phyloP scores from a whole-genome alignment of 2,329 filamentous ascomycete species.

The Akanthomyces muscarius region DNA sequence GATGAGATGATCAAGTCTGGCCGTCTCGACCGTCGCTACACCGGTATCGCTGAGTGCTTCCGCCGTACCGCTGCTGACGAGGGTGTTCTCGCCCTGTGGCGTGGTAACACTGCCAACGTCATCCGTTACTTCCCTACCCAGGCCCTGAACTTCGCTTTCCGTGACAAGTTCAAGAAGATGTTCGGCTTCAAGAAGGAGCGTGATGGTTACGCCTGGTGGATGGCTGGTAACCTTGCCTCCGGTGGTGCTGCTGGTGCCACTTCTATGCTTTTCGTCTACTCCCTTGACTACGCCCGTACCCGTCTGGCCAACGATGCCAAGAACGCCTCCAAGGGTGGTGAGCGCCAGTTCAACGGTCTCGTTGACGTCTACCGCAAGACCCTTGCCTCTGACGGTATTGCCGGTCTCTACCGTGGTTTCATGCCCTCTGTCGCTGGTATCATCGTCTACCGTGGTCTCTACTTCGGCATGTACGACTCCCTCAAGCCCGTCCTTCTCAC shows the following conservation, averaged over 20 bases:
- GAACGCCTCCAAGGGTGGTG: constrained; percentile 94
- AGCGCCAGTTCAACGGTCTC: constrained; percentile 99
- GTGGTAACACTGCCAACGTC: constrained; percentile 99
- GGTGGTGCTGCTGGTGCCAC: constrained; percentile 99
- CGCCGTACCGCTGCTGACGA: constrained; percentile 81
- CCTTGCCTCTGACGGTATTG: constrained; percentile 95
- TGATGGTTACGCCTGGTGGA: constrained; percentile 98
- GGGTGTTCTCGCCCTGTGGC: constrained; percentile 94
- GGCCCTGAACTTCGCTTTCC: constrained; percentile 99
- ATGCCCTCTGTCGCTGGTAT: constrained; percentile 99
- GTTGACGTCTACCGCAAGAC: constrained; percentile 99
- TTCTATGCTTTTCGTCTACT: constrained; percentile 99
- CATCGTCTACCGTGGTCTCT: constrained; percentile 99
- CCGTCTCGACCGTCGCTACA: constrained; percentile 97
- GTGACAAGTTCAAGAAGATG: constrained; percentile 99
- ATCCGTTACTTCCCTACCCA: constrained; percentile 99
- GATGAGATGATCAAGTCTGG: constrained; percentile 99
- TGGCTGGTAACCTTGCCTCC: constrained; percentile 98
- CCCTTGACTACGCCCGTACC: constrained; percentile 99
- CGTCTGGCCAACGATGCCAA: constrained; percentile 99
- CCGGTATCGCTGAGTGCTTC: constrained; percentile 94
- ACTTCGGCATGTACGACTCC: constrained; percentile 99
- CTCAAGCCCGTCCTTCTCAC: constrained; percentile 98
- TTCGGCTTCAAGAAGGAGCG: constrained; percentile 99
- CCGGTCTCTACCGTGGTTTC: constrained; percentile 99